A percentile compares a stretch with the other conserved stretches of the same genome.
These are phyloP conservation scores for Ceratobasidium sp. DNA, from an alignment of 1,284 basidiomycete species.

Conservation along the genomic window DNA sequence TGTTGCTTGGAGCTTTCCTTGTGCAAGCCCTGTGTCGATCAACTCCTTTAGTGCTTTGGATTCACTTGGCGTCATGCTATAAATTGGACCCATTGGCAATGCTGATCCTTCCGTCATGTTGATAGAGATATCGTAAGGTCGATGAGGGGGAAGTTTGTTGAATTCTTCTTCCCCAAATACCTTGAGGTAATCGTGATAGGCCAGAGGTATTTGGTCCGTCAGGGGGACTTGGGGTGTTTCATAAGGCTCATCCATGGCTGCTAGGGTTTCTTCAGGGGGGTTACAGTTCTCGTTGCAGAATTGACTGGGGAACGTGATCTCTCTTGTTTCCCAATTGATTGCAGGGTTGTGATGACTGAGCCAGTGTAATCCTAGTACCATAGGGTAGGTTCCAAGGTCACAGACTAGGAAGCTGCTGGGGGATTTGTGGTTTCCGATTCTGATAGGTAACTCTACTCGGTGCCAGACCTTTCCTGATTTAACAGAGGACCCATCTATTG, in stretches of 20 bases:
- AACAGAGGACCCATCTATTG: no score
- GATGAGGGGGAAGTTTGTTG: slow-evolving; percentile 8
- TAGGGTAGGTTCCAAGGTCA: not conserved
- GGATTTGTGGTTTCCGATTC: not conserved
- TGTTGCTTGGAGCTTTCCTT: slow-evolving; percentile 17
- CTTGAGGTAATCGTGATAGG: slow-evolving; percentile 1
- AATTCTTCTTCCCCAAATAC: slow-evolving; percentile 25
- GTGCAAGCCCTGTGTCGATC: slow-evolving; percentile 17
- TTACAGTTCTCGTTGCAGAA: not conserved
- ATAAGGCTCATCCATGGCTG: not conserved
- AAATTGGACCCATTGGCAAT: slow-evolving; percentile 41
- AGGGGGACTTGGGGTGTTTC: not conserved
- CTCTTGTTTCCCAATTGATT: not conserved
- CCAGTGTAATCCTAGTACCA: not conserved
- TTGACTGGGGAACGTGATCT: not conserved
- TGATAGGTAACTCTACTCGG: not conserved
- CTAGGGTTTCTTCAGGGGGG: not conserved
- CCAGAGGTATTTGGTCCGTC: not conserved
- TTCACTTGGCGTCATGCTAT: slow-evolving; percentile 22
- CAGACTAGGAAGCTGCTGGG: not conserved
- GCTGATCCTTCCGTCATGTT: slow-evolving; percentile 34
- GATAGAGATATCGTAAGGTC: slow-evolving; percentile 7
- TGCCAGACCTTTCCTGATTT: no score
- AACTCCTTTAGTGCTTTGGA: not conserved
- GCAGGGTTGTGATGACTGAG: not conserved